Evolutionary conservation across 1,139 yeast species (phyloP), one percentile per base, ranked within the genome.

Genomic region (Pichia sp.): DNA sequence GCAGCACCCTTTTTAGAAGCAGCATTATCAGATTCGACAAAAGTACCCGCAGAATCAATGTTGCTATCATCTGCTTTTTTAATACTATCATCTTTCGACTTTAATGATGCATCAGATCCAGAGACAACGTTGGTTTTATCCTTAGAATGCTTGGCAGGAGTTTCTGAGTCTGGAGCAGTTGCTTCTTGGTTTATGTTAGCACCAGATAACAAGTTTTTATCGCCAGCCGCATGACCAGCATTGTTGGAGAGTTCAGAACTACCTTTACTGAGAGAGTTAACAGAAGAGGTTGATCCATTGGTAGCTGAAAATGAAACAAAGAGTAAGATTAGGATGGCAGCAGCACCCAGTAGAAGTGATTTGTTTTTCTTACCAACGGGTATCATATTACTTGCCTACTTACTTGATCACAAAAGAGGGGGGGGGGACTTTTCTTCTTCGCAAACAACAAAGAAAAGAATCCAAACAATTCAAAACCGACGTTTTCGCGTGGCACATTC

Each of bases 71-170:
- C 45, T 1, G 42, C 52, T 29, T 44, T 45, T 16, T 41, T 39
- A 33, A 49, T 36, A 29, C 48, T 39, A 9, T 50, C 46, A 33
- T 43, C 46, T 39, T 51, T 51, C 5, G 44, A 33, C 16, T 51
- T 51, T 11, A 51, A 39, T 3, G 52, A 44, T 5, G 53, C 53
- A 41, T 51, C 53, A 4, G 51, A 49, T 29, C 51, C 55, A 27
- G 49, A 42, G n/a, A 42, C 34, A 11, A 38, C 39, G 27, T 46
- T 44, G 10, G 35, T 42, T 44, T 50, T 46, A 28, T 48, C 43
- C 11, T 37, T 16, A 29, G 40, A 43, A 8, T 40, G 37, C 8
- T 42, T 38, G 9, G 29, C 35, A 4, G 38, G 29, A 27, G 44
- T 44, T 27, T 35, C 42, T 2, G 33, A 31, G 11, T 31, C 33